A percentile compares a stretch with the other conserved stretches of the same genome.
phyloP scores from a whole-genome alignment of 768 basidiomycete species.

The Lentinula edodes region DNA sequence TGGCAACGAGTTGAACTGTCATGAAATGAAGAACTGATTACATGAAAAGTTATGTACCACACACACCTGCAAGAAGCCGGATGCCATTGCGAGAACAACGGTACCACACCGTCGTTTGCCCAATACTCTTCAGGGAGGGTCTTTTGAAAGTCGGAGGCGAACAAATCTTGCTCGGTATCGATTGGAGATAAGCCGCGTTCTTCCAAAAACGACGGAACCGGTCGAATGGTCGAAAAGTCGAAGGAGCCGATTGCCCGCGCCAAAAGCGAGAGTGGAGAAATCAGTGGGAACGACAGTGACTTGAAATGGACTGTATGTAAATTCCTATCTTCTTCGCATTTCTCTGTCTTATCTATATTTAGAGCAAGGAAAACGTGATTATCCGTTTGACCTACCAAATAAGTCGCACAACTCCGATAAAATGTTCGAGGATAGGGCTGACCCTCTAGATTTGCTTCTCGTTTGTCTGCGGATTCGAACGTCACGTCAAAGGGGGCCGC shows the following conservation, averaged over 20 bases:
- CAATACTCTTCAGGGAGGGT: slow-evolving; percentile 26
- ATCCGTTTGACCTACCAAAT: slow-evolving; percentile 23
- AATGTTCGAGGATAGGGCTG: slow-evolving; percentile 28
- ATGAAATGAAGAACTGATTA: neutral
- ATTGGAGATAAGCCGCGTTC: neutral
- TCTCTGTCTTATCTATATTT: slow-evolving; percentile 6
- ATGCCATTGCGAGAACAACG: slow-evolving; percentile 47
- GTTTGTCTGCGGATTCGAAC: slow-evolving; percentile 36
- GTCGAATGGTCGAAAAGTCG: slow-evolving; percentile 30
- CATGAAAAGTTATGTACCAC: neutral
- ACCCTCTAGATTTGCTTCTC: slow-evolving; percentile 35
- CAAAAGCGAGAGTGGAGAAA: slow-evolving; percentile 16
- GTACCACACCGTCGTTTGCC: slow-evolving; percentile 46
- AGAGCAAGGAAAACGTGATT: neutral
- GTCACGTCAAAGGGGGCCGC: slow-evolving; percentile 43
- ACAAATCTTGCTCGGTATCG: neutral
- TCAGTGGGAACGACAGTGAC: slow-evolving; percentile 6
- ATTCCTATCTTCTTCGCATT: neutral
- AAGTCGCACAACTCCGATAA: slow-evolving; percentile 36
- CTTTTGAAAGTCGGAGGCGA: neutral
- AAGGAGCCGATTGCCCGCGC: slow-evolving; percentile 29
- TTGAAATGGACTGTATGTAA: slow-evolving; percentile 3
- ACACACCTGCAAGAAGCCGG: slow-evolving; percentile 37
- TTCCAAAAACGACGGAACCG: slow-evolving; percentile 27
- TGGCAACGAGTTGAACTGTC: slow-evolving; percentile 6